These are phyloP conservation scores for Coniochaeta prunicola DNA, from an alignment of 2,329 filamentous ascomycete species.

Conservation along the genomic window DNA sequence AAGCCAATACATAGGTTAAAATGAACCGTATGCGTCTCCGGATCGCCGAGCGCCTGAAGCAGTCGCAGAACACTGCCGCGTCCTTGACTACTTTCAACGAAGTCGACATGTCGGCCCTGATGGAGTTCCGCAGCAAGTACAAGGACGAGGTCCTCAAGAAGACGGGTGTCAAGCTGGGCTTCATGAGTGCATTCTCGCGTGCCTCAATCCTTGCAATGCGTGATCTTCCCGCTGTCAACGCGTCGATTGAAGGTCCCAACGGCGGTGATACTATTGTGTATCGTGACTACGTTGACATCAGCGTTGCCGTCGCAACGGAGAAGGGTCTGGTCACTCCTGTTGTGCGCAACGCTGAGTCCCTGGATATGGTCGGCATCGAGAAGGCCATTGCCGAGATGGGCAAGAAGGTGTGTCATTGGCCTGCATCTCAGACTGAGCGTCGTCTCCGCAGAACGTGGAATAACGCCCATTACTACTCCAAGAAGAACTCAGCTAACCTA, in stretches of 20 bases:
- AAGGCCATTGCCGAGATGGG: slow-evolving; percentile 88
- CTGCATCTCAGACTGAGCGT: background rate
- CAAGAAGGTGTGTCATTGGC: slow-evolving; percentile 66
- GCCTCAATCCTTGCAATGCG: slow-evolving; percentile 88
- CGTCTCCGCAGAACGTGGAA: no score
- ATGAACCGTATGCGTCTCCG: slow-evolving; percentile 99
- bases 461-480: background rate
- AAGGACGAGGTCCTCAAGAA: slow-evolving; percentile 96
- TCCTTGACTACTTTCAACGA: slow-evolving; percentile 98
- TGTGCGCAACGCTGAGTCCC: slow-evolving; percentile 81
- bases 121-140: slow-evolving; percentile 96
- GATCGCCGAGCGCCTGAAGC: slow-evolving; percentile 96
- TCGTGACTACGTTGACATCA: slow-evolving; percentile 96
- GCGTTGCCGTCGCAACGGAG: slow-evolving; percentile 92
- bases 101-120: slow-evolving; percentile 96
- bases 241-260: slow-evolving; percentile 91
- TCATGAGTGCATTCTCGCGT: slow-evolving; percentile 96
- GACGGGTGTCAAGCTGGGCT: slow-evolving; percentile 95
- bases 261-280: slow-evolving; percentile 97
- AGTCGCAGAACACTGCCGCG: slow-evolving; percentile 96
- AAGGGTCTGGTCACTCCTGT: slow-evolving; percentile 97
- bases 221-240: slow-evolving; percentile 90
- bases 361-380: slow-evolving; percentile 88
- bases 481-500: slow-evolving; percentile 6
- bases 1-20: slow-evolving; percentile 62